phyloP scores from a whole-genome alignment of 306 rosid genomes.

The Spatholobus suberectus region DNA sequence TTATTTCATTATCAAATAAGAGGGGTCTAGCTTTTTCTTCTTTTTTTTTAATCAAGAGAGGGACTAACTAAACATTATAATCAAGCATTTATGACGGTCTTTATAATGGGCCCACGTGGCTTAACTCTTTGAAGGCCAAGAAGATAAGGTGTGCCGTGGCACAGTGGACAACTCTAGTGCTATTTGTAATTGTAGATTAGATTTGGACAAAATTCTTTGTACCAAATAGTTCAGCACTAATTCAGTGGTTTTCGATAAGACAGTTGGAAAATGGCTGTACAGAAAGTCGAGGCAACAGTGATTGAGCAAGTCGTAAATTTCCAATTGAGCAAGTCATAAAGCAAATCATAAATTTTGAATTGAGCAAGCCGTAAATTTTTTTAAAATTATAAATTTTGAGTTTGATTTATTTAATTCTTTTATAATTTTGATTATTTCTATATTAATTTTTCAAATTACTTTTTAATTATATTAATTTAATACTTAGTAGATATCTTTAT shows the following conservation, averaged over 20 bases:
- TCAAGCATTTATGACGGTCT: neutral
- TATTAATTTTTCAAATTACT: too few relatives aligned
- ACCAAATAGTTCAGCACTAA: conserved; percentile 17
- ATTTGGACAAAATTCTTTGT: neutral
- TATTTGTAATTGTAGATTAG: neutral
- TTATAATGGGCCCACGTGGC: neutral
- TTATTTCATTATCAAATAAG: neutral
- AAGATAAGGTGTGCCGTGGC: neutral
- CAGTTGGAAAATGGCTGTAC: neutral
- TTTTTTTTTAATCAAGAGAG: neutral
- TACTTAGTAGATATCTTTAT: too few relatives aligned
- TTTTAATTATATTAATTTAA: too few relatives aligned
- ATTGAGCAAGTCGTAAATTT: neutral
- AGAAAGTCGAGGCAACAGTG: neutral
- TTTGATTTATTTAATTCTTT: too few relatives aligned
- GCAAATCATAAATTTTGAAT: too few relatives aligned
- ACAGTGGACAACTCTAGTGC: neutral
- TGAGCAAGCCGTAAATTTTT: neutral
- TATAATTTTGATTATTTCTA: too few relatives aligned
- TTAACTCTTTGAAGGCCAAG: neutral
- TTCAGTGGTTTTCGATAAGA: conserved; percentile 21
- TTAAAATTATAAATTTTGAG: too few relatives aligned
- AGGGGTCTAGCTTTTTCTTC: neutral
- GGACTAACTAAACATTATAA: neutral
- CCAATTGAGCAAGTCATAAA: neutral